These are phyloP conservation scores for Fusarium chlamydosporum DNA, from an alignment of 2,329 filamentous ascomycete genomes.

Conservation along the genomic window DNA sequence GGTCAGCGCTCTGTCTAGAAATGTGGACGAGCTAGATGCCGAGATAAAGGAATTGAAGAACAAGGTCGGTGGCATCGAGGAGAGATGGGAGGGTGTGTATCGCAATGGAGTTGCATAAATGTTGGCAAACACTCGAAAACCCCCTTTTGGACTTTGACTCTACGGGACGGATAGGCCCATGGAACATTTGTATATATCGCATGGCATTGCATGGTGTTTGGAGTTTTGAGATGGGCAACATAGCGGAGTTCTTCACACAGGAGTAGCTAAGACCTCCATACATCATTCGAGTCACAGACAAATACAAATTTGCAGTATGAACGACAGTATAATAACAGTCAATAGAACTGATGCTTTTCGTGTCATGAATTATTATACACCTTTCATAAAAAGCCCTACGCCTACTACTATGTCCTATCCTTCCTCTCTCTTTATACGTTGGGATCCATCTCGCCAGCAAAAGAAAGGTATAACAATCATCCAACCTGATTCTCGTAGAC, in stretches of 20 bases:
- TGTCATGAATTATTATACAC: conserved; percentile 36
- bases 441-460: background rate
- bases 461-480: conserved; percentile 22
- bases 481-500: conserved; percentile 34
- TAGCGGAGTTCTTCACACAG: conserved; percentile 8
- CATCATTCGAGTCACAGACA: conserved; percentile 1
- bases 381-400: conserved; percentile 28
- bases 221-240: conserved; percentile 34
- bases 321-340: conserved; percentile 6
- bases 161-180: background rate
- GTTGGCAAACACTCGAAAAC: background rate
- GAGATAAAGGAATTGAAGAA: conserved; percentile 79
- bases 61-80: conserved; percentile 77
- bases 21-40: conserved; percentile 83
- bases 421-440: conserved; percentile 14
- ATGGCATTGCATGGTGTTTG: conserved; percentile 57
- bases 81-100: conserved; percentile 69
- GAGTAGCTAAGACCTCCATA: conserved; percentile 20
- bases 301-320: background rate
- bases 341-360: conserved; percentile 33
- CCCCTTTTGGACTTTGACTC: background rate
- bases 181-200: conserved; percentile 22
- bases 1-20: conserved; percentile 81
- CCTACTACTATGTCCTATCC: conserved; percentile 1
- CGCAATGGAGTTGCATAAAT: conserved; percentile 49